Conservation (phyloP, 306 rosid genomes). For the Trifolium dubium region DNA sequence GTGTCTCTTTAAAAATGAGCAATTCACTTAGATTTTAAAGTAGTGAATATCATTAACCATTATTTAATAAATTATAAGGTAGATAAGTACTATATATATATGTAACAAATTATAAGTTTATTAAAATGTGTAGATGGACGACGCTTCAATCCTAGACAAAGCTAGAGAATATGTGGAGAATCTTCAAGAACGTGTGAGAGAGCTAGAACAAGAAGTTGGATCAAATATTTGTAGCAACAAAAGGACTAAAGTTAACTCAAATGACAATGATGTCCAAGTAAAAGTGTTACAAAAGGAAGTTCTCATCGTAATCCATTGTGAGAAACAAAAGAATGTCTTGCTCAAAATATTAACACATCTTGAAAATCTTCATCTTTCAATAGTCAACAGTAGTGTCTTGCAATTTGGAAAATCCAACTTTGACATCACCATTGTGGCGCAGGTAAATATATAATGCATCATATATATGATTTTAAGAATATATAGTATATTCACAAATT, state of each 20-base stretch:
- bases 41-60: too few relatives aligned
- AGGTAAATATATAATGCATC: constrained; percentile 39
- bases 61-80: too few relatives aligned
- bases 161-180: constrained; percentile 39
- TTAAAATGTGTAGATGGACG: constrained; percentile 41
- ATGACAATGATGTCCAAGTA: constrained; percentile 34
- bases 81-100: too few relatives aligned
- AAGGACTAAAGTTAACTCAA: background rate
- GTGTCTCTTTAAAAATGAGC: too few relatives aligned
- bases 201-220: constrained; percentile 43
- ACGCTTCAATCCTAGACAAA: constrained; percentile 34
- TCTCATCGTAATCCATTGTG: constrained; percentile 42
- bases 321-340: constrained; percentile 41
- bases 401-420: constrained; percentile 44
- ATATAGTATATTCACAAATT: too few relatives aligned
- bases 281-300: constrained; percentile 40
- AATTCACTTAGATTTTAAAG: too few relatives aligned
- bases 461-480: too few relatives aligned
- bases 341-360: constrained; percentile 43
- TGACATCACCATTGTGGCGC: constrained; percentile 47
- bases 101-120: too few relatives aligned
- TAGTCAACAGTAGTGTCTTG: constrained; percentile 44
- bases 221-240: background rate
- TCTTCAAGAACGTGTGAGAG: constrained; percentile 47
- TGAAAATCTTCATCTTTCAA: constrained; percentile 42